phyloP scores from a whole-genome alignment of 129 eudicot genomes.

The Solidago caesia region DNA sequence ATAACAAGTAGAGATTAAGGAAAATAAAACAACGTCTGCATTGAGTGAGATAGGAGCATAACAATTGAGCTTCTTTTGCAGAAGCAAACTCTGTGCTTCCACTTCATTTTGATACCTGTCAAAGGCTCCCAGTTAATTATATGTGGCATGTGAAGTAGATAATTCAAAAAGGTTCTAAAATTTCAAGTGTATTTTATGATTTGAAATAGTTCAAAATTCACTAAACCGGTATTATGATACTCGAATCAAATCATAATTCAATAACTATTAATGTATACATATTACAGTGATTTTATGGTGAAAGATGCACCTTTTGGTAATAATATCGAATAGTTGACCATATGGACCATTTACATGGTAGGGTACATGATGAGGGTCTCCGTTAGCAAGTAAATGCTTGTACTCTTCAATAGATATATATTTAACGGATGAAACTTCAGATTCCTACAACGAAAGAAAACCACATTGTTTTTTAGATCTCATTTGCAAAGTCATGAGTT shows the following conservation, averaged over 20 bases:
- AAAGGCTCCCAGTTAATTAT: slow-evolving; percentile 12
- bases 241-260: neutral
- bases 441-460: slow-evolving; percentile 49
- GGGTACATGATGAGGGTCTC: slow-evolving; percentile 76
- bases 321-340: slow-evolving; percentile 73
- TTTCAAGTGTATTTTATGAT: neutral
- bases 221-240: neutral
- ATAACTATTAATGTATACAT: neutral
- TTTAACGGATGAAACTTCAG: slow-evolving; percentile 97
- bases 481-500: neutral
- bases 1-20: slow-evolving; percentile 1
- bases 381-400: slow-evolving; percentile 58
- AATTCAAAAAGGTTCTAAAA: slow-evolving; percentile 4
- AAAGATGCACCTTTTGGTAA: slow-evolving; percentile 58
- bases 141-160: neutral
- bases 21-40: slow-evolving; percentile 58
- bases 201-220: neutral
- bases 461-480: slow-evolving; percentile 13
- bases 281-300: neutral
- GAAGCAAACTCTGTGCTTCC: slow-evolving; percentile 49
- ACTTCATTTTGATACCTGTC: slow-evolving; percentile 66
- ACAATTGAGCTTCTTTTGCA: slow-evolving; percentile 68
- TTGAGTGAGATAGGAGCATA: slow-evolving; percentile 77
- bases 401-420: slow-evolving; percentile 73
- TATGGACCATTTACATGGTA: slow-evolving; percentile 69